Evolutionary conservation across 441 rosid genomes (phyloP), one percentile per base, ranked within the genome.

Genomic region (Bruguiera hainesii): DNA sequence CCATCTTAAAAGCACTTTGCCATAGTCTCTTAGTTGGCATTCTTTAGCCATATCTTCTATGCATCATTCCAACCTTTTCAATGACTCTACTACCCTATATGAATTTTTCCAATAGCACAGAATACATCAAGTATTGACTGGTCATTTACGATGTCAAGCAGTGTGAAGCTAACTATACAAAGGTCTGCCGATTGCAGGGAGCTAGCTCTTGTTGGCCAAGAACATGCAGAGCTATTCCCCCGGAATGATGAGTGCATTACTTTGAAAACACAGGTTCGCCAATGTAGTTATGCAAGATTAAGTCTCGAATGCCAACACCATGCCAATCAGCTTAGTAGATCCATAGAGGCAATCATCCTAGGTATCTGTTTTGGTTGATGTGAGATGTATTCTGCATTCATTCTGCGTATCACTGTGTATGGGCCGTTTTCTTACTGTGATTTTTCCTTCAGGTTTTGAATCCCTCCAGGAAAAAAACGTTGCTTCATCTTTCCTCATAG

Each of bases 181-280:
- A 13, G 48, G 48, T 42, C 48, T 42, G 48, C 48, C 1, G 1
- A 72, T 69, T 35, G 65, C 89, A 95, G 96, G 89, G 81, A 50
- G 70, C 77, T 71, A 75, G 57, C 55, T 77, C 90, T 37, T 90
- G 98, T 74, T 95, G 98, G 99, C 89, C 86, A 53, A 85, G 94
- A 78, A 73, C 71, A 66, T 76, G 83, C 79, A 85, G 70, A 75
- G 68, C 77, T 39, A 76, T 69, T 63, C 67, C 82, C 61, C 82
- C 75, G 3, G 48, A 42, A 70, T 72, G 83, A 76, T 81, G 78
- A 82, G 58, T 9, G 33, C 49, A 30, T 60, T 65, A 48, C 52
- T 15, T 53, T 28, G 18, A 33, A 25, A 61, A 62, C 23, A 64
- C 29, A 72, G 58, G 66, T 65, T 61, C 21, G 0, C 13, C 15